Evolutionary conservation across 1,284 basidiomycete genomes (phyloP).

Genomic region (Taiwanofungus camphoratus): DNA sequence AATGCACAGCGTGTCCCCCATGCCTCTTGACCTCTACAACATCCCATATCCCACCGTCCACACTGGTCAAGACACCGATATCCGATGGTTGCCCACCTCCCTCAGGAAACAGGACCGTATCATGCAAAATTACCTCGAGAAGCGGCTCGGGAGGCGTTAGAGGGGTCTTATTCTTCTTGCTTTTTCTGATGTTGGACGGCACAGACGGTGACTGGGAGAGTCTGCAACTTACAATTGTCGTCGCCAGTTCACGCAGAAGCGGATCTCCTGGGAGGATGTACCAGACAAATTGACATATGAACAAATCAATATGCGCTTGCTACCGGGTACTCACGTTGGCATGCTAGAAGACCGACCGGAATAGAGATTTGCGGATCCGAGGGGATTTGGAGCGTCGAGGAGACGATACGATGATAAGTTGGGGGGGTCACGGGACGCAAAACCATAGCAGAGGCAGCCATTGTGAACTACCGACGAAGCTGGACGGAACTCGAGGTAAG

Average conservation of each 20-base stretch:
- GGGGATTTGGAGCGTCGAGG: slow-evolving; percentile 49
- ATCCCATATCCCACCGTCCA: slow-evolving; percentile 43
- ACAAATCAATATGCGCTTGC: neutral
- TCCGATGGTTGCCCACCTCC: slow-evolving; percentile 86
- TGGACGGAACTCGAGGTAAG: too few species aligned
- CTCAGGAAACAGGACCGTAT: slow-evolving; percentile 87
- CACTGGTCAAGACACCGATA: slow-evolving; percentile 53
- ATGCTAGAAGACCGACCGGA: slow-evolving; percentile 67
- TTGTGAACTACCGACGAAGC: too few species aligned
- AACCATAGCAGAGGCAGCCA: slow-evolving; percentile 28
- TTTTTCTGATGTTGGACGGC: slow-evolving; percentile 39
- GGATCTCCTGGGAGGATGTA: slow-evolving; percentile 49
- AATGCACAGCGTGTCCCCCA: slow-evolving; percentile 77
- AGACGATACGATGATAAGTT: slow-evolving; percentile 60
- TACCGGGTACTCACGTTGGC: slow-evolving; percentile 49
- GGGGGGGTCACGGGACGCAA: slow-evolving; percentile 38
- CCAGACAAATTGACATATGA: neutral
- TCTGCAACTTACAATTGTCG: slow-evolving; percentile 45
- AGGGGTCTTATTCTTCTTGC: slow-evolving; percentile 50
- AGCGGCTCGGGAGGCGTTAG: slow-evolving; percentile 41
- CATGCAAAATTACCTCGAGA: slow-evolving; percentile 66
- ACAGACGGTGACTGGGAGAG: slow-evolving; percentile 37
- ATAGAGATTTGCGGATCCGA: slow-evolving; percentile 43
- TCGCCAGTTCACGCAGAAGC: slow-evolving; percentile 48
- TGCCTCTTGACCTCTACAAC: slow-evolving; percentile 69